Evolutionary conservation across 1,139 yeast genomes (phyloP), one percentile per base, ranked within the genome.

Genomic region (Spencermartinsiella ligniputridi): DNA sequence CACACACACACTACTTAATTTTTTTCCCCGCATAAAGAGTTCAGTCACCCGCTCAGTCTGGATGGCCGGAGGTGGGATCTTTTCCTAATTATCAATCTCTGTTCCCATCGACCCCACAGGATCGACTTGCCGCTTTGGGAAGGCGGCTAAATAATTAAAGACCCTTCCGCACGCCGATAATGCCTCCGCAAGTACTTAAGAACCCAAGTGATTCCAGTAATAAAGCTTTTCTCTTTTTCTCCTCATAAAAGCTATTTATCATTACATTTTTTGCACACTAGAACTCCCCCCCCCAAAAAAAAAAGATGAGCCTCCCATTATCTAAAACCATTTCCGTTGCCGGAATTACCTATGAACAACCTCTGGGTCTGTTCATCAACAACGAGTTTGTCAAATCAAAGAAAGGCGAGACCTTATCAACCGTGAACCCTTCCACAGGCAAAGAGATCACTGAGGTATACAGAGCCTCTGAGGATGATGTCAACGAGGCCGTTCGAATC

Each of bases 301-400:
- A 27, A 25, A 45, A n/a, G 15, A 45, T 45, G 48, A 18, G 44
- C 16, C 44, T 48, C 17, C 50, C 54, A 20, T 29, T 47, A 39
- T 41, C 46, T 9, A 35, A 30, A 29, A 47, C 67, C 27, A 63
- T 81, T 50, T 75, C 70, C 11, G 66, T 78, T 43, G 85, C 86
- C 50, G 79, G 77, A 53, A 54, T 68, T 30, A 65, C 63, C 41
- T 71, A 64, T 70, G 71, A 73, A 37, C 88, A 81, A 66, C 89
- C 88, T 56, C 75, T 81, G 22, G 86, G 86, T 52, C 63, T 80
- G 58, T 78, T 76, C 68, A 79, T 80, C 62, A 76, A 78, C 68
- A 78, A 79, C 57, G 76, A 80, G 58, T 77, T 76, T 49, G 80
- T 76, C 35, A 62, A 69, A 27, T 69, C 84, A 20, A 64, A 63